phyloP scores from a whole-genome alignment of 2,329 filamentous ascomycete species.

The Colletotrichum siamense region DNA sequence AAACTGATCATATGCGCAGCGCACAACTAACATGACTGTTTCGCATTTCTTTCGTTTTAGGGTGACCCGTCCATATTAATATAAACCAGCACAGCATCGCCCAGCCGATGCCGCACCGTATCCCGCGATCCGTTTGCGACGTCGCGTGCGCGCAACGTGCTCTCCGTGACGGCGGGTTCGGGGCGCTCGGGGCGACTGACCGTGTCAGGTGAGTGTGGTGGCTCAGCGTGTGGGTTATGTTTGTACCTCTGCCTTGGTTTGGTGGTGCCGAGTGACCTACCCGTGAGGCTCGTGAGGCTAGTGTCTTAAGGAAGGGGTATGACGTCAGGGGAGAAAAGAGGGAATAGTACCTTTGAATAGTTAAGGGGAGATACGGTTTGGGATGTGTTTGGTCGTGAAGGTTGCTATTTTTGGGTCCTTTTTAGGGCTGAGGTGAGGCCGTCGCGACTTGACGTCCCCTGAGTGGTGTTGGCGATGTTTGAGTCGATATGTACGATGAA shows the following conservation, averaged over 20 bases:
- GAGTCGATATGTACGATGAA: neutral
- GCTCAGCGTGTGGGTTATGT: neutral
- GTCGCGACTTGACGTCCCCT: no score
- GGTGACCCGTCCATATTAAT: neutral
- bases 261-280: neutral
- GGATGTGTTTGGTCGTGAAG: neutral
- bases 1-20: constrained; percentile 1
- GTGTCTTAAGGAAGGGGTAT: neutral
- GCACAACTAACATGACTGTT: neutral
- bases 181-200: neutral
- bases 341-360: neutral
- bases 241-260: neutral
- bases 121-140: neutral
- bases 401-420: neutral
- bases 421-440: neutral
- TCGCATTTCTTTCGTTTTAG: neutral
- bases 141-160: neutral
- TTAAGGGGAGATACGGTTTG: no score
- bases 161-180: neutral
- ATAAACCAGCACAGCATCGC: neutral
- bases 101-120: neutral
- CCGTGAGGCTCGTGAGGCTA: neutral
- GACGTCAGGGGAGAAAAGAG: neutral
- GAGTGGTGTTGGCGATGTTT: neutral
- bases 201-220: neutral